Percentiles rank a stretch among this genome's conserved stretches.
phyloP scores from a whole-genome alignment of 768 basidiomycete genomes.

The Leccinum pellstonianum region DNA sequence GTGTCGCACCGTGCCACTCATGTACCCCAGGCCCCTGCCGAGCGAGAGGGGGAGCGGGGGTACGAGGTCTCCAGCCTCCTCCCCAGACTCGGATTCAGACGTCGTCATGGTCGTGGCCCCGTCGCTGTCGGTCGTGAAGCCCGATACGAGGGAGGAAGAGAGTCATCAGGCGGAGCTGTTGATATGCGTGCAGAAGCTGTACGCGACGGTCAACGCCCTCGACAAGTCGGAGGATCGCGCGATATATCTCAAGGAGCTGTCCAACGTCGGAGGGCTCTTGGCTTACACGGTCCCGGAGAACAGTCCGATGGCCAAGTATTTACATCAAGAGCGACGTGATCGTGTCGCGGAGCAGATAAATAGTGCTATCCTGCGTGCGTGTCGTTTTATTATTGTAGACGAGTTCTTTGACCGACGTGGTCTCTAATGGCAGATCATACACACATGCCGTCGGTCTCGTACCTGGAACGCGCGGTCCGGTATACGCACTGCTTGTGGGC shows the following conservation, averaged over 20 bases:
- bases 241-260: slow-evolving; percentile 67
- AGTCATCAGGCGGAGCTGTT: slow-evolving; percentile 48
- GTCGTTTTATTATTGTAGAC: neutral
- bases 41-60: neutral
- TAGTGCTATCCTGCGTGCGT: slow-evolving; percentile 78
- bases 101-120: slow-evolving; percentile 3
- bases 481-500: slow-evolving; percentile 65
- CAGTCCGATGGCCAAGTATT: slow-evolving; percentile 72
- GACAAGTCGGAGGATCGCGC: slow-evolving; percentile 53
- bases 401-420: slow-evolving; percentile 3
- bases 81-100: slow-evolving; percentile 9
- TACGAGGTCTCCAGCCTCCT: slow-evolving; percentile 4
- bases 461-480: slow-evolving; percentile 62
- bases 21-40: slow-evolving; percentile 31
- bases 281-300: slow-evolving; percentile 82
- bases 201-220: slow-evolving; percentile 58
- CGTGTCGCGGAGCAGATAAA: slow-evolving; percentile 88
- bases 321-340: slow-evolving; percentile 74
- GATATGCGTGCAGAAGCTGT: slow-evolving; percentile 62
- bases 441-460: slow-evolving; percentile 52
- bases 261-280: slow-evolving; percentile 71
- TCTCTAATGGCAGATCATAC: slow-evolving; percentile 43
- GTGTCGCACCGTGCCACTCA: slow-evolving; percentile 69
- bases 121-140: slow-evolving; percentile 7
- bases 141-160: slow-evolving; percentile 35